Evolutionary conservation across 2,329 filamentous ascomycete genomes (phyloP).

Genomic region (Fusarium falciforme): DNA sequence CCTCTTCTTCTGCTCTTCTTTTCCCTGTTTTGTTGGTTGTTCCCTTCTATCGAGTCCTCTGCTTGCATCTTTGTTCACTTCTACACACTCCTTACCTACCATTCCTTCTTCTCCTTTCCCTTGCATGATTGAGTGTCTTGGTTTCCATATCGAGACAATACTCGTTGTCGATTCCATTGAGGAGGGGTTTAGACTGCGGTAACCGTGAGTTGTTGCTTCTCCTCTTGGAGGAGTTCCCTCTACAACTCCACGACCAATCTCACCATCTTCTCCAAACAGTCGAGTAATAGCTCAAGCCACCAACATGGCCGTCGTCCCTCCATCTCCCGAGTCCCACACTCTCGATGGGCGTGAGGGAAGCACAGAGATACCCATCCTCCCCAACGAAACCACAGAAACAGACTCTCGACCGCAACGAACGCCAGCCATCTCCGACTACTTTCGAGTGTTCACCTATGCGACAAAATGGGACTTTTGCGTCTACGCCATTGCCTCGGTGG

Average conservation of each 20-base stretch:
- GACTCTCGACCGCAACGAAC: conserved; percentile 13
- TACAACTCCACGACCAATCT: neutral
- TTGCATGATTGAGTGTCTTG: neutral
- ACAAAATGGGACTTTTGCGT: conserved; percentile 46
- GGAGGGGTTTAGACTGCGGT: neutral
- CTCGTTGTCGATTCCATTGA: neutral
- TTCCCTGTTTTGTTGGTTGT: neutral
- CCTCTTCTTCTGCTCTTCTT: neutral
- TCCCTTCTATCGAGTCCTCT: neutral
- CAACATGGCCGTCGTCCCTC: neutral
- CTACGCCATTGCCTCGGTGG: conserved; percentile 44
- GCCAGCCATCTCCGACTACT: conserved; percentile 33
- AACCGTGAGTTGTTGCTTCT: neutral
- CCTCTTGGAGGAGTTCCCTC: neutral
- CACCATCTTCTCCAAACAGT: neutral
- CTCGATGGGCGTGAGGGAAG: neutral
- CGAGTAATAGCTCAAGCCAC: neutral
- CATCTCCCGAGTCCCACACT: neutral
- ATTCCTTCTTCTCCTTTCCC: neutral
- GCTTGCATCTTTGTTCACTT: neutral
- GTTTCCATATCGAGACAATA: neutral
- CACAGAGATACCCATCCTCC: neutral
- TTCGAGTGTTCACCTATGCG: conserved; percentile 47
- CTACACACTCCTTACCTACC: neutral
- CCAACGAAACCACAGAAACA: neutral